Conservation (phyloP, 306 rosid species). For the Cucurbita maxima region DNA sequence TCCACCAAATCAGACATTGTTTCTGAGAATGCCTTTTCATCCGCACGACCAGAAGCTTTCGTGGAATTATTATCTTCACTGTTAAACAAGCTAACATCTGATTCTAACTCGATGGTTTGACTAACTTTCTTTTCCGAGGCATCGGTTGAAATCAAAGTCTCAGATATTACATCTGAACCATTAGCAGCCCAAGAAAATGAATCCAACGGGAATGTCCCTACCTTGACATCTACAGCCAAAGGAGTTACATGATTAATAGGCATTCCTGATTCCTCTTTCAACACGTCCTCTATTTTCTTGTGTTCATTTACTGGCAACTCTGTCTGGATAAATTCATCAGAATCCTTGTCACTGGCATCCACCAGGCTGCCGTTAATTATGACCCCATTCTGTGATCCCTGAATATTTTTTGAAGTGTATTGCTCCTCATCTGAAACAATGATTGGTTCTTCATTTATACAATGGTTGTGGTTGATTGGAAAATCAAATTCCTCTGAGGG, state of each 20-base stretch:
- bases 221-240: slow-evolving; percentile 11
- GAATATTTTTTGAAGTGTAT: slow-evolving; percentile 4
- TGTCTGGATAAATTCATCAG: slow-evolving; percentile 4
- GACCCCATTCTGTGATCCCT: slow-evolving; percentile 11
- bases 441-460: slow-evolving; percentile 17
- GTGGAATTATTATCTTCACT: slow-evolving; percentile 11
- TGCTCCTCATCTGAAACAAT: slow-evolving; percentile 20
- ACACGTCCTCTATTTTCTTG: neutral
- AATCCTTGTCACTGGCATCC: slow-evolving; percentile 10
- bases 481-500: slow-evolving; percentile 26
- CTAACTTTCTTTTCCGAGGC: slow-evolving; percentile 19
- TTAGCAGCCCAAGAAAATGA: slow-evolving; percentile 15
- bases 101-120: slow-evolving; percentile 7
- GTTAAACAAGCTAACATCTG: slow-evolving; percentile 13
- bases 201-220: slow-evolving; percentile 69
- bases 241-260: slow-evolving; percentile 1
- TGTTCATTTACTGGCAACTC: neutral
- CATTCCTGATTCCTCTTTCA: neutral
- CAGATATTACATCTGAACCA: slow-evolving; percentile 19
- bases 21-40: slow-evolving; percentile 16
- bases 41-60: slow-evolving; percentile 9
- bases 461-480: slow-evolving; percentile 13
- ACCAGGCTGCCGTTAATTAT: slow-evolving; percentile 22
- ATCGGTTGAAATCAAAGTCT: slow-evolving; percentile 15
- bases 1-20: slow-evolving; percentile 12